phyloP scores from a whole-genome alignment of 768 basidiomycete genomes.

The Suillus ampliporus region DNA sequence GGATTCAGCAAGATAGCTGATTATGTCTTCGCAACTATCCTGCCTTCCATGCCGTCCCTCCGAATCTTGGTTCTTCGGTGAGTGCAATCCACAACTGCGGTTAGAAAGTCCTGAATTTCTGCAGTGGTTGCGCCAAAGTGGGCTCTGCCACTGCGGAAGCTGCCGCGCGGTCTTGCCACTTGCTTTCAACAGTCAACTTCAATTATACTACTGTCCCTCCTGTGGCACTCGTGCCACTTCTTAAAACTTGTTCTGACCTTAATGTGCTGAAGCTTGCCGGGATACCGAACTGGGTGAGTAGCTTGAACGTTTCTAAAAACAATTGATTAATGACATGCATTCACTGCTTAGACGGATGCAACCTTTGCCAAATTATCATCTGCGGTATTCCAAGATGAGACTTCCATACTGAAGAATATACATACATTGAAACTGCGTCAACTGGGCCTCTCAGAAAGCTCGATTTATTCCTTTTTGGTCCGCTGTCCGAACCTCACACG shows the following conservation, averaged over 20 bases:
- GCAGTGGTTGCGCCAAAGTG: conserved; percentile 66
- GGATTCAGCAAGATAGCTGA: conserved; percentile 61
- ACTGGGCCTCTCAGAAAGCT: conserved; percentile 53
- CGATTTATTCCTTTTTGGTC: conserved; percentile 48
- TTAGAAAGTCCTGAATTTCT: conserved; percentile 8
- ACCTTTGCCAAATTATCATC: conserved; percentile 52
- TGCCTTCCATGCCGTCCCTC: conserved; percentile 51
- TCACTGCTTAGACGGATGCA: conserved; percentile 55
- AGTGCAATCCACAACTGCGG: conserved; percentile 8
- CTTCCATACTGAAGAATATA: conserved; percentile 45
- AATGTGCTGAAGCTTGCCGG: conserved; percentile 68
- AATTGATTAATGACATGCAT: not conserved
- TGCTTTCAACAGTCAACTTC: conserved; percentile 57
- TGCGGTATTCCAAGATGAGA: conserved; percentile 24
- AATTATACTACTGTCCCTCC: conserved; percentile 65
- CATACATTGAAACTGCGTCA: conserved; percentile 65
- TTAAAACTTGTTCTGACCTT: conserved; percentile 44
- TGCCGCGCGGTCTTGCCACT: conserved; percentile 46
- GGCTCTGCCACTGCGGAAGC: conserved; percentile 53
- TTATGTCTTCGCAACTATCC: conserved; percentile 52
- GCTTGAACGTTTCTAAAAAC: not conserved
- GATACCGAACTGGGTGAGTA: conserved; percentile 62
- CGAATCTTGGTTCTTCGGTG: conserved; percentile 62
- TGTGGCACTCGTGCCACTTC: conserved; percentile 48
- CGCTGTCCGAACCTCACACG: conserved; percentile 56